These are phyloP conservation scores for Pseudogymnoascus sp. DNA, from an alignment of 2,329 filamentous ascomycete species.

Conservation along the genomic window DNA sequence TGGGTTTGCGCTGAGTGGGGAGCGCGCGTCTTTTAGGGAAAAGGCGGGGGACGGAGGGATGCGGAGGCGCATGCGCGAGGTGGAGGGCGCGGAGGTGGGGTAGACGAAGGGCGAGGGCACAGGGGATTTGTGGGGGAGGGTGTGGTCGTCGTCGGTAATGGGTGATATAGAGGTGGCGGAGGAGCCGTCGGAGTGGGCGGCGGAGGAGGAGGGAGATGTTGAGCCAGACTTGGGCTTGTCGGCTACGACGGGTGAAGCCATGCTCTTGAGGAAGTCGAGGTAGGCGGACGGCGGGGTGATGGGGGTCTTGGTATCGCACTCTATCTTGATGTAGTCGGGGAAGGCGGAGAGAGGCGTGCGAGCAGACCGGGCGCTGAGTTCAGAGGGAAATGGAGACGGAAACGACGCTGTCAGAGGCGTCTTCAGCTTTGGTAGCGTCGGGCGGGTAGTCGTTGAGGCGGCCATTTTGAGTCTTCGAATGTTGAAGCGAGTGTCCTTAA, in stretches of 20 bases:
- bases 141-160: conserved; percentile 36
- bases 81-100: conserved; percentile 54
- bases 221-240: conserved; percentile 35
- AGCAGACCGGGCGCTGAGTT: conserved; percentile 52
- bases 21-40: conserved; percentile 52
- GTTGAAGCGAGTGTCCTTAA: neutral
- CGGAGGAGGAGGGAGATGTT: conserved; percentile 38
- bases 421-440: conserved; percentile 55
- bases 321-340: conserved; percentile 60
- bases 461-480: neutral
- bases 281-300: conserved; percentile 89
- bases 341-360: conserved; percentile 61
- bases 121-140: conserved; percentile 53
- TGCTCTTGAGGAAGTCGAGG: conserved; percentile 82
- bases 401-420: conserved; percentile 56
- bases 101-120: conserved; percentile 52
- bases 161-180: conserved; percentile 30
- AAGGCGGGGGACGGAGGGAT: conserved; percentile 70
- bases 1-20: conserved; percentile 54
- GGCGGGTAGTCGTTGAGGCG: conserved; percentile 21
- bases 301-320: conserved; percentile 65
- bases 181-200: conserved; percentile 19
- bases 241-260: conserved; percentile 39
- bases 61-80: conserved; percentile 54
- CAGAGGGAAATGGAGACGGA: conserved; percentile 52